Base-by-base conservation (phyloP, 495 filamentous ascomycete species). In the Clohesyomyces aquaticus region DNA sequence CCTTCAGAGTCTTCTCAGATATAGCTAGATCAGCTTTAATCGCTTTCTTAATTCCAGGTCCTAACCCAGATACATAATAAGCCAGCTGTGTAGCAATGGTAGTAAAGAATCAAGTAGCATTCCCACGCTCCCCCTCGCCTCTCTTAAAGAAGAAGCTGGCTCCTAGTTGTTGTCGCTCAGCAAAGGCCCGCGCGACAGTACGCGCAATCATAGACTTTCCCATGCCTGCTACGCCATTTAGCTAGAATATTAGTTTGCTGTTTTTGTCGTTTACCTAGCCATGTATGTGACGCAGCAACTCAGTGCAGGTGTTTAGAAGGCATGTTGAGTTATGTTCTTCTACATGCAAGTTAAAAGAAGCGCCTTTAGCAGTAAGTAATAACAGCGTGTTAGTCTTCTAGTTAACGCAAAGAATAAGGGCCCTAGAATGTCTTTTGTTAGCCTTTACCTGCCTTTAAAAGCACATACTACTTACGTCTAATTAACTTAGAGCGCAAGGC, bases 401-500 rank as follows among this genome's bases (percentile, higher is more conserved):
- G 25, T 59, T 42, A 32, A 65, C 22, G 22, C 22, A 18, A 27
- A 51, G 41, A n/a, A 65, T 53, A 21, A 65, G 55, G 1, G 14
- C 43, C 57, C 52, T 56, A 27, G 55, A 49, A 12, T 2, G 4
- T 63, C 4, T 28, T 22, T 43, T 59, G 50, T 27, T 45, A 61
- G 43, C 26, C 11, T 57, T 12, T 56, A 8, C 14, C 19, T 18
- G 2, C 35, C 27, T 11, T 38, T 48, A 29, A 9, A 51, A 57
- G 26, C 16, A 45, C 18, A 4, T 45, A 25, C n/a, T 52, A 64
- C 75, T 59, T 76, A 79, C 78, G 60, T 70, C 68, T 77, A 73
- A 72, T 80, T 74, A 41, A 78, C 60, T 59, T 75, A 61, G 46
- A 81, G 71, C 25, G 75, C 69, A 22, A 78, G 62, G 46, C 29